phyloP scores from a whole-genome alignment of 31 red algal genomes.

The Asparagopsis taxiformis region DNA sequence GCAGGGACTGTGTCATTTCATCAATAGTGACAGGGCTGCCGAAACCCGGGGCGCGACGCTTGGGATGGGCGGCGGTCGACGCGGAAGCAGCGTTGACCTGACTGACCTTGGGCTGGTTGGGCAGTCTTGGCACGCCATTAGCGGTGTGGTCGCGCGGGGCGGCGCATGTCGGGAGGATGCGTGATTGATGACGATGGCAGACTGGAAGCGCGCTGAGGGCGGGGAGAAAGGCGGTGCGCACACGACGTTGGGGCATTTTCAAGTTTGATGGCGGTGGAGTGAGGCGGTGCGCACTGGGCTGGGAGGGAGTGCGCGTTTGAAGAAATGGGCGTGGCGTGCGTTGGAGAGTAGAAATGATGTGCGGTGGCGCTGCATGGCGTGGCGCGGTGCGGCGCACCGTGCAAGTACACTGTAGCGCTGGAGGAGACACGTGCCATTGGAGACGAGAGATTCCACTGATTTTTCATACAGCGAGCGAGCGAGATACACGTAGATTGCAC shows the following conservation, averaged over 20 bases:
- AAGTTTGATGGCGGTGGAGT: neutral
- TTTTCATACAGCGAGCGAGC: no score
- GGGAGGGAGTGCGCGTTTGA: no score
- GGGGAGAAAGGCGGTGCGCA: constrained; percentile 9
- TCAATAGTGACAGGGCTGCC: constrained; percentile 83
- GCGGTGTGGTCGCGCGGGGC: constrained; percentile 2
- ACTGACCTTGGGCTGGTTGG: neutral
- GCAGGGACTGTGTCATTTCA: constrained; percentile 82
- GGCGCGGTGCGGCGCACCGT: no score
- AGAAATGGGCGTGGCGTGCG: no score
- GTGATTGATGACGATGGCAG: neutral
- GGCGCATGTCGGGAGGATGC: neutral
- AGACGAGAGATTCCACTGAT: no score
- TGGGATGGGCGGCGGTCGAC: neutral
- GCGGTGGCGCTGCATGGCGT: neutral
- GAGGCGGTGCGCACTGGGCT: no score
- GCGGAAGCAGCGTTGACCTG: constrained; percentile 5
- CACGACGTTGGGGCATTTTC: constrained; percentile 10
- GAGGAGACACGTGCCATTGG: no score
- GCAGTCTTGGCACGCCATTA: neutral
- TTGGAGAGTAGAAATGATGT: neutral
- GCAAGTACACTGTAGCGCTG: no score
- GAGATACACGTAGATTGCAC: no score
- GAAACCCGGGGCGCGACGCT: constrained; percentile 47
- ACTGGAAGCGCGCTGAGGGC: neutral